These are phyloP conservation scores for Hagleromyces aurorensis DNA, from an alignment of 805 yeast genomes.

Conservation along the genomic window DNA sequence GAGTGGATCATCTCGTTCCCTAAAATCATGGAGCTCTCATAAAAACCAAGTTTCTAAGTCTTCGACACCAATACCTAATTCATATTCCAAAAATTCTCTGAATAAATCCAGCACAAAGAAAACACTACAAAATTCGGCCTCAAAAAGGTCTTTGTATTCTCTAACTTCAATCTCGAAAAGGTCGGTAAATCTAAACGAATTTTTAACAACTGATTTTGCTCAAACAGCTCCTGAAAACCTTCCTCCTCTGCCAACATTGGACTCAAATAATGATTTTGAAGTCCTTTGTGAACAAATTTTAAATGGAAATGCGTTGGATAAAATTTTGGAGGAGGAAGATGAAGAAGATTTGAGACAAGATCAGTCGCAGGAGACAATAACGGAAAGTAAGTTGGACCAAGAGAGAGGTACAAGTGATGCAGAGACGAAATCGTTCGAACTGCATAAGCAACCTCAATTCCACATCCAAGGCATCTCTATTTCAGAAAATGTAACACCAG, in stretches of 20 bases:
- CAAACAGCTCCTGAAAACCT: conserved; percentile 1
- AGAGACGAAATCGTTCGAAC: neutral
- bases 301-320: conserved; percentile 23
- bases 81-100: conserved; percentile 17
- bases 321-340: conserved; percentile 22
- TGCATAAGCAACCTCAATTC: too few species aligned
- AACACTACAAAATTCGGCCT: conserved; percentile 25
- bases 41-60: conserved; percentile 8
- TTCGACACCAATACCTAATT: conserved; percentile 5
- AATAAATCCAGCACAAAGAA: conserved; percentile 9
- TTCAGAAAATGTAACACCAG: neutral
- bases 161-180: conserved; percentile 30
- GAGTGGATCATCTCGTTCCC: conserved; percentile 15
- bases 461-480: neutral
- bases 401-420: neutral
- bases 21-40: conserved; percentile 13
- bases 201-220: conserved; percentile 12
- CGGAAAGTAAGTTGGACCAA: neutral
- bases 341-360: conserved; percentile 4
- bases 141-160: conserved; percentile 29
- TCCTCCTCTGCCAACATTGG: conserved; percentile 18
- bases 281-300: conserved; percentile 27
- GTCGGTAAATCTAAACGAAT: conserved; percentile 29
- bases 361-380: neutral
- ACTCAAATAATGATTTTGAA: conserved; percentile 24